phyloP scores from a whole-genome alignment of 2,329 filamentous ascomycete species.

The Fusarium sublunatum region DNA sequence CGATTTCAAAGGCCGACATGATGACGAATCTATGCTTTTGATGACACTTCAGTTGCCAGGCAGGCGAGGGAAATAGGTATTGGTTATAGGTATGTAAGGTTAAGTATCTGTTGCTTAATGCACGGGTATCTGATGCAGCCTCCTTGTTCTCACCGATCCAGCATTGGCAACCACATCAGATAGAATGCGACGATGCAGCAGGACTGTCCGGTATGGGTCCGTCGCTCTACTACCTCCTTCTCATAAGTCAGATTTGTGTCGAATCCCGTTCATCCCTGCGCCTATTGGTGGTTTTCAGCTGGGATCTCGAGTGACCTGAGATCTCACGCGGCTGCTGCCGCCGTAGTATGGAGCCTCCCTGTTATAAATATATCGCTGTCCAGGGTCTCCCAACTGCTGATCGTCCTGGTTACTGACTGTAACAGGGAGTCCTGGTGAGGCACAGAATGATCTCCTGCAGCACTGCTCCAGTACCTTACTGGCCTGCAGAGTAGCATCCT shows the following conservation, averaged over 20 bases:
- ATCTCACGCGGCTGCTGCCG: slow-evolving; percentile 43
- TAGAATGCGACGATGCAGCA: slow-evolving; percentile 9
- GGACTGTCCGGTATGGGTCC: slow-evolving; percentile 1
- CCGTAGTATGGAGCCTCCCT: slow-evolving; percentile 18
- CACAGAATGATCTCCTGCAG: slow-evolving; percentile 42
- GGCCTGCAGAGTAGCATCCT: slow-evolving; percentile 20
- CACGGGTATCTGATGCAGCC: slow-evolving; percentile 6
- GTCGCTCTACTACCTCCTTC: background rate
- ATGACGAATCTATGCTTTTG: slow-evolving; percentile 31
- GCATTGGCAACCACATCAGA: slow-evolving; percentile 6
- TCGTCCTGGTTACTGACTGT: slow-evolving; percentile 14
- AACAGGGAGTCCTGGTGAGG: slow-evolving; percentile 31
- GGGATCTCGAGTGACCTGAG: slow-evolving; percentile 12
- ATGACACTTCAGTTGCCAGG: slow-evolving; percentile 6
- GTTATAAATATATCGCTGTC: slow-evolving; percentile 8
- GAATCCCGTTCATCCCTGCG: slow-evolving; percentile 8
- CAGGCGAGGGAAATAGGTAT: too few species aligned
- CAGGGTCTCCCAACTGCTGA: slow-evolving; percentile 38
- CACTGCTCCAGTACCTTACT: slow-evolving; percentile 6
- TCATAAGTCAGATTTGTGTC: background rate
- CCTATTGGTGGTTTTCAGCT: slow-evolving; percentile 19
- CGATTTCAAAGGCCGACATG: slow-evolving; percentile 8
- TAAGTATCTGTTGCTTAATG: slow-evolving; percentile 3
- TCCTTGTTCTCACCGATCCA: slow-evolving; percentile 15
- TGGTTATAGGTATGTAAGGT: too few species aligned